Base-by-base conservation (phyloP, 1,284 basidiomycete genomes). In the Psilocybe mexicana region DNA sequence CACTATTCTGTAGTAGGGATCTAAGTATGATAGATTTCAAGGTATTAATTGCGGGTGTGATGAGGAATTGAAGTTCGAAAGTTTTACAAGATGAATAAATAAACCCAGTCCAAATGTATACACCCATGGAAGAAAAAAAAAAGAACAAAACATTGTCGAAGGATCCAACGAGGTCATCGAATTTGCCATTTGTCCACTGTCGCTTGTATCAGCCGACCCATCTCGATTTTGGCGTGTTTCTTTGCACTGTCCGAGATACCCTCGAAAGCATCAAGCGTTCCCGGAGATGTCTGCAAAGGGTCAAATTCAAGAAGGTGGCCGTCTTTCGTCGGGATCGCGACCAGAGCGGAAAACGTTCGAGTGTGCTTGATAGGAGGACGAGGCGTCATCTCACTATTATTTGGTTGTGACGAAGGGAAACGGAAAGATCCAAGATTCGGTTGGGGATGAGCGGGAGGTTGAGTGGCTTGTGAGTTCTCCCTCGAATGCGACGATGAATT, bases 261-360 rank as follows among this genome's bases (percentile, higher is more conserved):
- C 58, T 89, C 85, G 10, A 92, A 75, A 44, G 81, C 83, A 63
- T 92, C 88, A 38, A 92, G 73, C 44, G 86, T 78, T 2, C 80
- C 77, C 0, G 88, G 88, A 0, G 87, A 87, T 1, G 89, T 88
- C 52, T 79, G 78, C 45, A 92, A 72, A 4, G 90, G 88, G 64
- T 92, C 87, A 63, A 93, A 90, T 71, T 90, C 88, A n/a, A 93
- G 76, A 10, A 89, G 69, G 64, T 87, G 86, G 0, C 90, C 90
- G 63, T 90, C 88, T 54, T 80, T 83, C 0, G 87, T 92, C 3
- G 87, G 85, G 14, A 92, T 85, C 1, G 87, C 83, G 4, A 91
- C 84, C 50, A 79, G 60, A 4, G 78, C 78, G 26, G 85, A 77
- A 11, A 82, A 79, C 2, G 77, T 76, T 30, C 71, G 67, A 3